phyloP scores from a whole-genome alignment of 805 yeast genomes.

The Sugiyamaella boreocaroliniensis region DNA sequence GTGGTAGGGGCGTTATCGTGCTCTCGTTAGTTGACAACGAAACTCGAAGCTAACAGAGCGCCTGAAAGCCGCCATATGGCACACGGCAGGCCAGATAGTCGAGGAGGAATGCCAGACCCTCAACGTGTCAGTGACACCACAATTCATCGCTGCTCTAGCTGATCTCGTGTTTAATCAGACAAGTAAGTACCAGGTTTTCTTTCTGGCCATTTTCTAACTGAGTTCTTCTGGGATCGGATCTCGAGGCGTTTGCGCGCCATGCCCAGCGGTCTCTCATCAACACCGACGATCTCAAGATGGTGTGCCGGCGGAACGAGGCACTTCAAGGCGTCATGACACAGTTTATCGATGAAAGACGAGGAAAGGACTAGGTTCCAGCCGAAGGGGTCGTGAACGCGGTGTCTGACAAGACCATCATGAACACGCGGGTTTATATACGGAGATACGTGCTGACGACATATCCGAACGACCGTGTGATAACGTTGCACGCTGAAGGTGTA shows the following conservation, averaged over 20 bases:
- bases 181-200: constrained; percentile 11
- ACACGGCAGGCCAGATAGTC: constrained; percentile 25
- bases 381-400: neutral
- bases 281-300: constrained; percentile 26
- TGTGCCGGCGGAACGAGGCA: constrained; percentile 28
- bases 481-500: too few relatives aligned
- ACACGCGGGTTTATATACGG: too few relatives aligned
- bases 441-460: too few relatives aligned
- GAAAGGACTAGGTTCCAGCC: neutral
- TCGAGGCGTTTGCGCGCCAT: constrained; percentile 29
- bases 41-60: constrained; percentile 4
- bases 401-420: too few relatives aligned
- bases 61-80: constrained; percentile 27
- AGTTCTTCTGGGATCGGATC: constrained; percentile 25
- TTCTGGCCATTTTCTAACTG: constrained; percentile 1
- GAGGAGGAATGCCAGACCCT: constrained; percentile 25
- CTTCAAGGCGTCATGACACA: constrained; percentile 21
- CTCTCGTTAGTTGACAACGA: neutral
- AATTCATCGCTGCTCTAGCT: constrained; percentile 29
- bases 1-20: neutral
- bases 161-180: constrained; percentile 29
- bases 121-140: constrained; percentile 25
- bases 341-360: constrained; percentile 8
- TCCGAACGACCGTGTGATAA: too few relatives aligned
- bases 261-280: constrained; percentile 26